Evolutionary conservation across 1,139 yeast genomes (phyloP), one percentile per base, ranked within the genome.

Genomic region (Protomyces gravidus): DNA sequence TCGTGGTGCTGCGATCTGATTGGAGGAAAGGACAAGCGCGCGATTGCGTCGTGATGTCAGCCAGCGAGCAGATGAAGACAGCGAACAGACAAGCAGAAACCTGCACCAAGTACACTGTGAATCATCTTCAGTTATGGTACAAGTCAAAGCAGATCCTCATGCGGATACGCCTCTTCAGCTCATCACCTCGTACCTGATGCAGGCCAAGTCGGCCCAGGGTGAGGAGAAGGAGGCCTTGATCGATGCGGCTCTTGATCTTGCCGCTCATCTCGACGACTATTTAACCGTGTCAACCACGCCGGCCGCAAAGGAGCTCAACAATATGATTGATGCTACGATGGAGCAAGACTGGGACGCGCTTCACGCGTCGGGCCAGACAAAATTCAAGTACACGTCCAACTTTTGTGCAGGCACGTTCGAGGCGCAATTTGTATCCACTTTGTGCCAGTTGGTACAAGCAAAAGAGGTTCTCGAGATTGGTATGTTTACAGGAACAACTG

Each of bases 341-440:
- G 33, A 13, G 45, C 48, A 50, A 13, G 59, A 55, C 45, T 55
- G 59, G 59, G 53, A 55, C 28, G 59, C 40, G 11, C 28, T 49
- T 23, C 59, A 55, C 26, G 25, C 27, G 13, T 33, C 47, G 11
- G 59, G 59, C 33, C 40, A 55, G 49, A 55, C 59, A 9, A 36
- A 55, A 33, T 55, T 26, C 45, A 50, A 55, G 25, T 55, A 55
- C 30, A 55, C 53, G 40, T 36, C 53, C 21, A 55, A 55, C n/a
- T 55, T 55, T 26, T 55, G 59, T 30, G 59, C 59, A n/a, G 59
- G 59, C 17, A 55, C 59, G 5, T 55, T 45, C 21, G 59, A 55
- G 42, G 59, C 59, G 4, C 59, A 55, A 28, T 55, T 55, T 11
- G 53, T 55, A 11, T 51, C 59, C 19, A 55, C 59, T 3, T 28